These are phyloP conservation scores for Phialophora chinensis DNA, from an alignment of 2,329 filamentous ascomycete species.

Conservation along the genomic window DNA sequence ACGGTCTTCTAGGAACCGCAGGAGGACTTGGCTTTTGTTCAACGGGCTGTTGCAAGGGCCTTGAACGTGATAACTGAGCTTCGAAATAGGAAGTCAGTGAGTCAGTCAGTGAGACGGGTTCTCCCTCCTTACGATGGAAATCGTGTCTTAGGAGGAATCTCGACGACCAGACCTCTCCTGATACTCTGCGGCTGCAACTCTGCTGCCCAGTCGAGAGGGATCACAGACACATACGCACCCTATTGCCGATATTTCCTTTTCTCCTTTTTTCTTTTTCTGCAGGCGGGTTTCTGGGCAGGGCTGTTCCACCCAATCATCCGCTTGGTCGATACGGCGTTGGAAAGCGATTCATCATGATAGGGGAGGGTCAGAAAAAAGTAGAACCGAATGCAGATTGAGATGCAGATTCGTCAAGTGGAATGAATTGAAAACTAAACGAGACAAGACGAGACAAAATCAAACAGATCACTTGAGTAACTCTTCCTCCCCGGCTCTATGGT, in stretches of 20 bases:
- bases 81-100: neutral
- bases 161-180: neutral
- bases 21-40: neutral
- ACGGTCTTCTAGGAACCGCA: neutral
- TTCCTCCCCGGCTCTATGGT: too few relatives aligned
- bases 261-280: neutral
- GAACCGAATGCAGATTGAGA: too few relatives aligned
- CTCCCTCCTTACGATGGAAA: neutral
- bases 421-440: too few relatives aligned
- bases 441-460: too few relatives aligned
- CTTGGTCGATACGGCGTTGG: neutral
- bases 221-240: neutral
- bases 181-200: neutral
- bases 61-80: neutral
- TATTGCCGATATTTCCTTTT: neutral
- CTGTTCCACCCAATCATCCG: neutral
- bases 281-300: too few relatives aligned
- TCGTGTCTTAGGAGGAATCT: neutral
- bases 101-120: neutral
- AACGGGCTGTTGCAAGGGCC: neutral
- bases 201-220: neutral
- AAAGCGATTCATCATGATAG: neutral
- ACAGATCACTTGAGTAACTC: too few relatives aligned
- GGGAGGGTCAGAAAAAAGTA: too few relatives aligned
- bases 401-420: too few relatives aligned